phyloP scores from a whole-genome alignment of 176 grass and related monocot species.

The Phoenix roebelenii region DNA sequence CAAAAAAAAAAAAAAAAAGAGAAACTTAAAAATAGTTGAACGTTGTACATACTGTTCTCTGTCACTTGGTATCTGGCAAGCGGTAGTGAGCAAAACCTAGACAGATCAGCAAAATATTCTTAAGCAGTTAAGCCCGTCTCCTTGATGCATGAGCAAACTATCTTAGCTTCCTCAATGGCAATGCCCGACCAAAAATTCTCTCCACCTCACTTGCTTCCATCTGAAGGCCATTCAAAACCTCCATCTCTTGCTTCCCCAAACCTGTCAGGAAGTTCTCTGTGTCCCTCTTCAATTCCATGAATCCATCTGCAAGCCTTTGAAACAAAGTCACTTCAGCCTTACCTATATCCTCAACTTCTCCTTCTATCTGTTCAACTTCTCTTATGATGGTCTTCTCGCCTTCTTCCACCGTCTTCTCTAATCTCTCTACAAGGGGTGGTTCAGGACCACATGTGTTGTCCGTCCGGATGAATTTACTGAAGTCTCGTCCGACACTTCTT shows the following conservation, averaged over 20 bases:
- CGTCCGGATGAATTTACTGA: constrained; percentile 62
- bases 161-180: constrained; percentile 82
- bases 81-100: no score
- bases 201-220: constrained; percentile 83
- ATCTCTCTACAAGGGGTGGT: constrained; percentile 70
- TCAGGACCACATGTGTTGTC: constrained; percentile 89
- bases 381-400: constrained; percentile 66
- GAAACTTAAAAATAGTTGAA: no score
- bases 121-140: no score
- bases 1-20: no score
- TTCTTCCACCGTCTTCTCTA: constrained; percentile 72
- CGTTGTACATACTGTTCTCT: no score
- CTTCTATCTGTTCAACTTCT: constrained; percentile 71
- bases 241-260: constrained; percentile 82
- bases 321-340: constrained; percentile 54
- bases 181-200: constrained; percentile 52
- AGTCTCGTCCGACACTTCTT: constrained; percentile 54
- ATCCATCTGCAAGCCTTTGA: constrained; percentile 48
- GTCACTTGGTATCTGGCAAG: no score
- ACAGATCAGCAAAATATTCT: no score
- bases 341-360: constrained; percentile 63
- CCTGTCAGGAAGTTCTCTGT: constrained; percentile 63
- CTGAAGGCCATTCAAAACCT: constrained; percentile 72
- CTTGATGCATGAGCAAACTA: constrained; percentile 17
- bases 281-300: constrained; percentile 54